A percentile compares a stretch with the other conserved stretches of the same genome.
Conservation (phyloP, 2,329 filamentous ascomycete genomes). For the Claviceps cyperi region DNA sequence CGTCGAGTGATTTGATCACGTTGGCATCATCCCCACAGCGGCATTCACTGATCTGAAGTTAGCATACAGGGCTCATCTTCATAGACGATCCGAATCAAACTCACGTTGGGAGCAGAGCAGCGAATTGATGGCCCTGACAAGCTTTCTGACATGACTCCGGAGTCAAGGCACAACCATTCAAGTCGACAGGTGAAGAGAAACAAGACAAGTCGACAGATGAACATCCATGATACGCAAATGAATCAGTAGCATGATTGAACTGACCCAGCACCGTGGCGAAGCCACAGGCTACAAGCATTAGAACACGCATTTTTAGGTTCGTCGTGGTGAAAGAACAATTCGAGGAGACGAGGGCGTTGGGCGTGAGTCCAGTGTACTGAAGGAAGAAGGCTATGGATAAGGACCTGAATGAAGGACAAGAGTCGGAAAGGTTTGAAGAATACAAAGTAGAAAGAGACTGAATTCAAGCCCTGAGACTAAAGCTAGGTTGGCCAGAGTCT, state of each 20-base stretch:
- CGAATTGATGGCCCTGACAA: constrained; percentile 15
- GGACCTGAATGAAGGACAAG: constrained; percentile 5
- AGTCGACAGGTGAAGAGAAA: constrained; percentile 12
- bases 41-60: constrained; percentile 15
- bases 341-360: neutral
- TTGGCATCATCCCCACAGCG: constrained; percentile 20
- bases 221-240: constrained; percentile 16
- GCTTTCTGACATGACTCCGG: constrained; percentile 16
- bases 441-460: constrained; percentile 2
- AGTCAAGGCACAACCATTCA: constrained; percentile 11
- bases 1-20: constrained; percentile 15
- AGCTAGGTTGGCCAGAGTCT: neutral
- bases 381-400: constrained; percentile 3
- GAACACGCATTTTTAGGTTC: constrained; percentile 11
- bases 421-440: constrained; percentile 3
- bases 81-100: neutral
- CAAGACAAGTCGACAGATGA: constrained; percentile 14
- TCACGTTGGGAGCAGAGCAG: constrained; percentile 19
- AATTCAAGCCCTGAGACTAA: neutral
- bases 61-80: neutral
- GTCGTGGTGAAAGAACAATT: constrained; percentile 4
- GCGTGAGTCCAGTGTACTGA: constrained; percentile 1
- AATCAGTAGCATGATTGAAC: constrained; percentile 9
- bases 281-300: constrained; percentile 12
- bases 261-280: constrained; percentile 9